These are phyloP conservation scores for Candida vartiovaarae DNA, from an alignment of 805 yeast genomes.

Conservation along the genomic window DNA sequence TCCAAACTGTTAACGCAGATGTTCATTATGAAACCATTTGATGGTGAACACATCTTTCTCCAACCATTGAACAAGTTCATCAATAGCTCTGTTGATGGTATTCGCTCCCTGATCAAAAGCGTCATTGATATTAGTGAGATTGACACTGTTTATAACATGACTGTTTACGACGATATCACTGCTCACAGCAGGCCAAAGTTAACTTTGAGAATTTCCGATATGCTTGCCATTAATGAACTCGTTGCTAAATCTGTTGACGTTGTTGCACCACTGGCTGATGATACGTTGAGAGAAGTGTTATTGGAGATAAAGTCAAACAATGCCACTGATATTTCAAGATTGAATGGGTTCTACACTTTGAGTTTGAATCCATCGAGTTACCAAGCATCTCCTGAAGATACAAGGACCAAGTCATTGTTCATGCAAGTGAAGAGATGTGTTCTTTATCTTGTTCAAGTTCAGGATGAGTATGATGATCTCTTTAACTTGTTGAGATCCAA, in stretches of 20 bases:
- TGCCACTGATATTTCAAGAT: slow-evolving; percentile 39
- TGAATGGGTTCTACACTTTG: slow-evolving; percentile 48
- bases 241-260: slow-evolving; percentile 35
- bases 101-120: slow-evolving; percentile 36
- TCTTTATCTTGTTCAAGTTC: slow-evolving; percentile 78
- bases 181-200: slow-evolving; percentile 43
- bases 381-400: slow-evolving; percentile 39
- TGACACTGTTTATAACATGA: slow-evolving; percentile 54
- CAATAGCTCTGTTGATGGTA: slow-evolving; percentile 39
- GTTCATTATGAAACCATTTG: slow-evolving; percentile 62
- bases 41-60: slow-evolving; percentile 51
- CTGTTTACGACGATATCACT: slow-evolving; percentile 63
- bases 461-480: slow-evolving; percentile 56
- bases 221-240: slow-evolving; percentile 37
- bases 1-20: slow-evolving; percentile 57
- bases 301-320: slow-evolving; percentile 35
- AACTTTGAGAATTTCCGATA: slow-evolving; percentile 38
- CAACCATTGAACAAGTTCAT: slow-evolving; percentile 78
- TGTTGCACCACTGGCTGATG: slow-evolving; percentile 44
- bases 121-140: slow-evolving; percentile 49
- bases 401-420: slow-evolving; percentile 50
- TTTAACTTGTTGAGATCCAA: slow-evolving; percentile 63
- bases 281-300: slow-evolving; percentile 42
- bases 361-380: slow-evolving; percentile 52
- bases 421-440: slow-evolving; percentile 78